A percentile compares a stretch with the other conserved stretches of the same genome.
phyloP scores from a whole-genome alignment of 1,284 basidiomycete genomes.

The Neotropicomus parvogracilis region DNA sequence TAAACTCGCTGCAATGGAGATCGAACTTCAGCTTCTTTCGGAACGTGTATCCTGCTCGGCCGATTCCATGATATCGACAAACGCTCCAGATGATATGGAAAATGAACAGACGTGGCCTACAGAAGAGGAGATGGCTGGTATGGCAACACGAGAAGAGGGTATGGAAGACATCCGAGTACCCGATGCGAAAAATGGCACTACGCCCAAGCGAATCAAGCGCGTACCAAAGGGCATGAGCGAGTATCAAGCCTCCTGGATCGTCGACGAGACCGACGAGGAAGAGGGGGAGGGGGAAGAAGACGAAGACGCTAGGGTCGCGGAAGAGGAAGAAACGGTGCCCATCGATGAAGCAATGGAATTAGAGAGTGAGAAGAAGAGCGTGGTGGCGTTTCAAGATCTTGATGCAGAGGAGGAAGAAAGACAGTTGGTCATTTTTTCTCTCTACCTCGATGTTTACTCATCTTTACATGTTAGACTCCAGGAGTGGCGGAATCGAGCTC shows the following conservation, averaged over 20 bases:
- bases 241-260: slow-evolving; percentile 92
- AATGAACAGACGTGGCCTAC: slow-evolving; percentile 99
- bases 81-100: slow-evolving; percentile 83
- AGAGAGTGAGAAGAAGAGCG: slow-evolving; percentile 47
- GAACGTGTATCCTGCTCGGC: slow-evolving; percentile 66
- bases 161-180: slow-evolving; percentile 42
- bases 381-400: slow-evolving; percentile 68
- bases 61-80: slow-evolving; percentile 87
- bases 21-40: slow-evolving; percentile 55
- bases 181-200: slow-evolving; percentile 63
- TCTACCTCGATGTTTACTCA: slow-evolving; percentile 6
- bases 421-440: slow-evolving; percentile 53
- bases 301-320: slow-evolving; percentile 42
- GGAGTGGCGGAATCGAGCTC: slow-evolving; percentile 63
- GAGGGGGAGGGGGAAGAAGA: slow-evolving; percentile 40
- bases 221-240: slow-evolving; percentile 89
- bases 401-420: slow-evolving; percentile 80
- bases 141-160: slow-evolving; percentile 32
- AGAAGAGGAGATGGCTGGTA: slow-evolving; percentile 85
- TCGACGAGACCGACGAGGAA: slow-evolving; percentile 78
- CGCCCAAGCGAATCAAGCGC: slow-evolving; percentile 69
- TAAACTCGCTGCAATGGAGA: slow-evolving; percentile 51
- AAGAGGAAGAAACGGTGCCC: slow-evolving; percentile 41
- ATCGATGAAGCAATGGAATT: slow-evolving; percentile 58
- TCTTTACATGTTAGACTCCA: slow-evolving; percentile 49